Evolutionary conservation across 2,329 filamentous ascomycete genomes (phyloP).

Genomic region (Amylocarpus encephaloides): DNA sequence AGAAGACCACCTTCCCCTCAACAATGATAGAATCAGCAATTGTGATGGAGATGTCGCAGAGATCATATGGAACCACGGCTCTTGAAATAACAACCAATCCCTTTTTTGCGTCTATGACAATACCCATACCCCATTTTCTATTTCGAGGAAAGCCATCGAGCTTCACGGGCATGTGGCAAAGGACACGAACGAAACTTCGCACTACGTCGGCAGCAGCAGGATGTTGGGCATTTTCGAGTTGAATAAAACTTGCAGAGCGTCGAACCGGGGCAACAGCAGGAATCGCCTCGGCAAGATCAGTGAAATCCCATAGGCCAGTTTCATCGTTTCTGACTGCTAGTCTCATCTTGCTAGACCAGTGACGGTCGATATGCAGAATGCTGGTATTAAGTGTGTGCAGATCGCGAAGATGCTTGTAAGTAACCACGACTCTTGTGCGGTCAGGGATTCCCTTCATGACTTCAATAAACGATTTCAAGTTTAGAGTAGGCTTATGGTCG

Average conservation of each 20-base stretch:
- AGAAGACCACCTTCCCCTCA: slow-evolving; percentile 87
- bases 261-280: slow-evolving; percentile 66
- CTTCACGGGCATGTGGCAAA: slow-evolving; percentile 90
- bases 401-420: slow-evolving; percentile 92
- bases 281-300: slow-evolving; percentile 73
- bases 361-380: slow-evolving; percentile 86
- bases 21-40: slow-evolving; percentile 96
- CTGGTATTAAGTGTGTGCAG: slow-evolving; percentile 90
- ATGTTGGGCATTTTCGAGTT: slow-evolving; percentile 81
- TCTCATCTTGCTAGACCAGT: slow-evolving; percentile 95
- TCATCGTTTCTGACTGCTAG: slow-evolving; percentile 84
- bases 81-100: slow-evolving; percentile 90
- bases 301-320: slow-evolving; percentile 92
- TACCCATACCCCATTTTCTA: slow-evolving; percentile 86
- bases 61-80: slow-evolving; percentile 90
- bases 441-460: slow-evolving; percentile 85
- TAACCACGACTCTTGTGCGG: slow-evolving; percentile 79
- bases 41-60: slow-evolving; percentile 93
- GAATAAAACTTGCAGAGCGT: slow-evolving; percentile 82
- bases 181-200: slow-evolving; percentile 88
- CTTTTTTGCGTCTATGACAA: slow-evolving; percentile 96
- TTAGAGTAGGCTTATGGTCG: slow-evolving; percentile 84
- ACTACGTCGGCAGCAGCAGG: slow-evolving; percentile 90
- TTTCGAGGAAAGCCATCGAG: slow-evolving; percentile 96
- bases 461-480: slow-evolving; percentile 82